These are phyloP conservation scores for Sphaerulina musiva DNA, from an alignment of 2,329 filamentous ascomycete species.

Conservation along the genomic window DNA sequence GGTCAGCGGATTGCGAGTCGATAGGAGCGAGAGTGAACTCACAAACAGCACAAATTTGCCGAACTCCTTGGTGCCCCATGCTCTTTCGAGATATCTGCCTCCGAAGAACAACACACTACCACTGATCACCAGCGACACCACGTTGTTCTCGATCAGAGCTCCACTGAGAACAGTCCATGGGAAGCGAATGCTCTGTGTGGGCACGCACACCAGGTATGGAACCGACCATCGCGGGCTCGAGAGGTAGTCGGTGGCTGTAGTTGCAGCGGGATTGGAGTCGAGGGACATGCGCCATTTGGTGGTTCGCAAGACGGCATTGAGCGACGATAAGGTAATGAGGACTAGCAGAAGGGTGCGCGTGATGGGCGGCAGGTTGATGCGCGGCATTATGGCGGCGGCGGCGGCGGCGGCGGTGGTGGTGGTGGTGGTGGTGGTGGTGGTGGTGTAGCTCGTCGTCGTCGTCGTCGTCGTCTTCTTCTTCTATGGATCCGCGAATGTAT, in stretches of 20 bases:
- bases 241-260: conserved; percentile 32
- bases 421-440: no score
- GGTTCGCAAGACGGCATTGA: conserved; percentile 74
- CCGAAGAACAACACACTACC: conserved; percentile 79
- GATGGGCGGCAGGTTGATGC: conserved; percentile 87
- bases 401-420: no score
- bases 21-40: background rate
- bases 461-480: no score
- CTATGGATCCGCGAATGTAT: background rate
- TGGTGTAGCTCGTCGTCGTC: no score
- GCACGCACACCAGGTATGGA: conserved; percentile 83
- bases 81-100: conserved; percentile 88
- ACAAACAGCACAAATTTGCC: conserved; percentile 74
- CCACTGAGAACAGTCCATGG: conserved; percentile 89
- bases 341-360: conserved; percentile 74
- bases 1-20: background rate
- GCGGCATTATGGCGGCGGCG: conserved; percentile 29
- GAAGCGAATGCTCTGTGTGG: conserved; percentile 74
- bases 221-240: conserved; percentile 34
- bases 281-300: conserved; percentile 51
- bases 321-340: conserved; percentile 68
- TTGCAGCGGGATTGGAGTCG: conserved; percentile 21
- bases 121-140: conserved; percentile 76
- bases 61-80: conserved; percentile 88
- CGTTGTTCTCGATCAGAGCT: conserved; percentile 84